These are phyloP conservation scores for Beta lomatogona DNA, from an alignment of 179 eudicot species.

Conservation along the genomic window DNA sequence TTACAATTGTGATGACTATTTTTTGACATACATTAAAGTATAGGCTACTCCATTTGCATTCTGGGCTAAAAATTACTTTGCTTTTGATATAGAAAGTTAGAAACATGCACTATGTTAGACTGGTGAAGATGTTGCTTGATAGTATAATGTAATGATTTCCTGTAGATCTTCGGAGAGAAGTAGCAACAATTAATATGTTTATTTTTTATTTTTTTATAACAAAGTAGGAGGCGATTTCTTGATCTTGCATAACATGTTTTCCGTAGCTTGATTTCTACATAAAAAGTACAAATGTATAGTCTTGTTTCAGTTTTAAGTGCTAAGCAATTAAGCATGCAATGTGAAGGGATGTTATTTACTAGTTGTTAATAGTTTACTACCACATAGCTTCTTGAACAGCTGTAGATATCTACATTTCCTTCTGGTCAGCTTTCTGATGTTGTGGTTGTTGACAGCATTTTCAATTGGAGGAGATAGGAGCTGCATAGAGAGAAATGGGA, in stretches of 20 bases:
- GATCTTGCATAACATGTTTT: not conserved
- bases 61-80: not conserved
- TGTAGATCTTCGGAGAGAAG: no score
- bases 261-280: not conserved
- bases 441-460: slow-evolving; percentile 42
- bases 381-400: not conserved
- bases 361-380: not conserved
- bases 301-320: not conserved
- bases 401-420: not conserved
- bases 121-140: not conserved
- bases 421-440: not conserved
- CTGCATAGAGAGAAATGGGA: slow-evolving; percentile 46
- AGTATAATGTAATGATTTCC: not conserved
- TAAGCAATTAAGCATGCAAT: not conserved
- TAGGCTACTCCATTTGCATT: not conserved
- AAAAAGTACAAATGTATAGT: not conserved
- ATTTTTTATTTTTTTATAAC: no score
- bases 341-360: not conserved
- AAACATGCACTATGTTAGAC: not conserved
- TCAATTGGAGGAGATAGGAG: slow-evolving; percentile 37
- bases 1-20: not conserved
- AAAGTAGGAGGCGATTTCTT: not conserved
- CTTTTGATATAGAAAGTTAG: no score
- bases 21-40: not conserved
- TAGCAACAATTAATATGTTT: no score